These are phyloP conservation scores for Termitomyces sp. DNA, from an alignment of 768 basidiomycete species.

Conservation along the genomic window DNA sequence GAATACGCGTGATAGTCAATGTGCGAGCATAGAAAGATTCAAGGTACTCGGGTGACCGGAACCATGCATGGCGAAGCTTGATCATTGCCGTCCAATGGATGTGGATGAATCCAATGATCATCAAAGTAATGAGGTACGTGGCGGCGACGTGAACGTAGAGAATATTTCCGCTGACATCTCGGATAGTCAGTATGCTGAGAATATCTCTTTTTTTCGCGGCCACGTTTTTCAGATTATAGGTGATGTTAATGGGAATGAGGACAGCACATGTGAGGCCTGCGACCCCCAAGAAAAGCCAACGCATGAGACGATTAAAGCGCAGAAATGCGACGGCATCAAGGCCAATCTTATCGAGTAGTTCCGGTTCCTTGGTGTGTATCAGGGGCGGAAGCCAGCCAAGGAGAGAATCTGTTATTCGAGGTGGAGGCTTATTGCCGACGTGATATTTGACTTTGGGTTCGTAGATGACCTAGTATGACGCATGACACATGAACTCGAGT, in stretches of 20 bases:
- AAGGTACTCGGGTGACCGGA: conserved; percentile 83
- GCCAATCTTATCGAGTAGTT: conserved; percentile 82
- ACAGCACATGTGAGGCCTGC: conserved; percentile 61
- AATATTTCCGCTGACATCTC: conserved; percentile 64
- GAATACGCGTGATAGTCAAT: conserved; percentile 74
- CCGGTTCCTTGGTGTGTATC: conserved; percentile 78
- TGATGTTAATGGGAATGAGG: conserved; percentile 82
- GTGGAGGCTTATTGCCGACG: conserved; percentile 69
- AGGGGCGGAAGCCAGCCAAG: conserved; percentile 91
- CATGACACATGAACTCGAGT: conserved; percentile 5
- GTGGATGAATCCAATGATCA: conserved; percentile 70
- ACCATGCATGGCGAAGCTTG: conserved; percentile 77
- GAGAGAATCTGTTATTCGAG: conserved; percentile 75
- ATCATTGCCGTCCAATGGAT: conserved; percentile 77
- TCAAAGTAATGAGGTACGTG: conserved; percentile 74
- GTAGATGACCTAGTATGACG: conserved; percentile 63
- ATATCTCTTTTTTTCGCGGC: conserved; percentile 43
- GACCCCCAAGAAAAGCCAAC: conserved; percentile 63
- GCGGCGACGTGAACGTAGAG: conserved; percentile 84
- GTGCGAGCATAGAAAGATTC: conserved; percentile 93
- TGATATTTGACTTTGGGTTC: conserved; percentile 95
- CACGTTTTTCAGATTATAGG: conserved; percentile 76
- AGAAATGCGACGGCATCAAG: conserved; percentile 92
- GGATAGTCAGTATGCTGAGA: conserved; percentile 82
- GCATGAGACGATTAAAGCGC: conserved; percentile 84